Conservation (phyloP, 306 rosid species). For the Arachis stenosperma region DNA sequence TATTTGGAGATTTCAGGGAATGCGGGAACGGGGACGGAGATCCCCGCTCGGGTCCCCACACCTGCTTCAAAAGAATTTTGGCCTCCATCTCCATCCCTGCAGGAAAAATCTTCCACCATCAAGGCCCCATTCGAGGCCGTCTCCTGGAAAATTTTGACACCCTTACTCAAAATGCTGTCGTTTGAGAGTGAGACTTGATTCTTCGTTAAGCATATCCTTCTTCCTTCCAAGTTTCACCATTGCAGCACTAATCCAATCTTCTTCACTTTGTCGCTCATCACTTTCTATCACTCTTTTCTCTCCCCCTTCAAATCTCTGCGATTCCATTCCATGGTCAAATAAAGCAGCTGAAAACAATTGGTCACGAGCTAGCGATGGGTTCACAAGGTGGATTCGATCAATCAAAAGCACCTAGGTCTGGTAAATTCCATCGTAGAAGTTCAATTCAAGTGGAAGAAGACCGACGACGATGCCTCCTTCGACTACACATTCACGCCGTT, state of each 20-base stretch:
- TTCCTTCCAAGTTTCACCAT: no score
- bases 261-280: background rate
- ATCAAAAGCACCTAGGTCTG: constrained; percentile 84
- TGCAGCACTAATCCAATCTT: background rate
- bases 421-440: constrained; percentile 96
- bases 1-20: no score
- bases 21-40: no score
- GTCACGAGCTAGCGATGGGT: constrained; percentile 94
- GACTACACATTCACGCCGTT: constrained; percentile 89
- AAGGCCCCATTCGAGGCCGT: no score
- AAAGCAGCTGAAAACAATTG: constrained; percentile 92
- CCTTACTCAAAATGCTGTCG: no score
- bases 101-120: no score
- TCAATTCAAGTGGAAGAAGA: constrained; percentile 95
- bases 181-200: no score
- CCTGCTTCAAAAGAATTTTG: no score
- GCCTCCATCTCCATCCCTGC: no score
- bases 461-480: constrained; percentile 89
- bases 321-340: constrained; percentile 31
- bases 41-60: no score
- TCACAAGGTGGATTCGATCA: constrained; percentile 95
- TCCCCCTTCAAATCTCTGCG: background rate
- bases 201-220: no score
- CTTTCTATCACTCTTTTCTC: background rate
- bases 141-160: no score